Evolutionary conservation across 2,329 filamentous ascomycete species (phyloP).

Genomic region (Paecilomyces variotii): DNA sequence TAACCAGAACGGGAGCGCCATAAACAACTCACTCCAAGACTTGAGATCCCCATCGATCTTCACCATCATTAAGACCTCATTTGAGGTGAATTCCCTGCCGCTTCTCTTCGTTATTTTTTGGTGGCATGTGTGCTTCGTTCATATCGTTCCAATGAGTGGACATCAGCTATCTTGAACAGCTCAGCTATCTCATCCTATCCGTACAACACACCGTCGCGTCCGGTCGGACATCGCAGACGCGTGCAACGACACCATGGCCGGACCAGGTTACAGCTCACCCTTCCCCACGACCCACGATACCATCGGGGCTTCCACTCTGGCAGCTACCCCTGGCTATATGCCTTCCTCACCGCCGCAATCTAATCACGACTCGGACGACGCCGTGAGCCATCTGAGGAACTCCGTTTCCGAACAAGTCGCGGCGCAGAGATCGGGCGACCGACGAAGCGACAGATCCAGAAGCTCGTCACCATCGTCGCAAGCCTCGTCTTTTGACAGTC

Average conservation of each 20-base stretch:
- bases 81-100: not conserved
- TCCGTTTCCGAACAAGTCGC: not conserved
- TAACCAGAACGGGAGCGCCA: not conserved
- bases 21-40: not conserved
- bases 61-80: not conserved
- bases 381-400: not conserved
- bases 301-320: slow-evolving; percentile 32
- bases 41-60: not conserved
- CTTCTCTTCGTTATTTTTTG: not conserved
- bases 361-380: slow-evolving; percentile 1
- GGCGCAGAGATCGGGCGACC: not conserved
- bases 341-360: slow-evolving; percentile 26
- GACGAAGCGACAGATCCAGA: not conserved
- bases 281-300: slow-evolving; percentile 35
- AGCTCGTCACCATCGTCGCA: not conserved
- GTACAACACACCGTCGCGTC: slow-evolving; percentile 1
- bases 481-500: not conserved
- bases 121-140: not conserved
- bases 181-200: not conserved
- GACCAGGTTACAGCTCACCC: slow-evolving; percentile 29
- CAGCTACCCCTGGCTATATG: slow-evolving; percentile 27
- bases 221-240: slow-evolving; percentile 2
- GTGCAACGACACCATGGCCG: slow-evolving; percentile 25
- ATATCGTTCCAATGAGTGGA: not conserved
- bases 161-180: not conserved